Percentiles rank a stretch among this genome's conserved stretches.
phyloP scores from a whole-genome alignment of 768 basidiomycete species.

The Serpula lacrymans region DNA sequence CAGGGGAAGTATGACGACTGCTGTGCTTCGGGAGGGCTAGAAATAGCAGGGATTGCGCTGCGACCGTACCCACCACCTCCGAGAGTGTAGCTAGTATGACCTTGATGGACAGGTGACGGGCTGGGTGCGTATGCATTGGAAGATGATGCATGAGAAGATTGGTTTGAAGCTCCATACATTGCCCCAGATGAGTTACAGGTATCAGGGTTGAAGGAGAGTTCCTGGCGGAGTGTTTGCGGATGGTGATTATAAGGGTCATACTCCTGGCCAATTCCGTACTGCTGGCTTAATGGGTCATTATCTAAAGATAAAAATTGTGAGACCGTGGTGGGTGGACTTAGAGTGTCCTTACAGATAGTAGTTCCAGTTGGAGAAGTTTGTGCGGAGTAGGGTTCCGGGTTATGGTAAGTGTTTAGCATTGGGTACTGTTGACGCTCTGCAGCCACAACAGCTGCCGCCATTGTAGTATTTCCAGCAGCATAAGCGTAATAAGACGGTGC shows the following conservation, averaged over 20 bases:
- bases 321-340: too few relatives aligned
- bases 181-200: slow-evolving; percentile 35
- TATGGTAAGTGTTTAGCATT: slow-evolving; percentile 17
- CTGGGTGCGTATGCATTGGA: slow-evolving; percentile 9
- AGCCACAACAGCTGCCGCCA: slow-evolving; percentile 8
- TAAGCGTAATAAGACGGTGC: slow-evolving; percentile 26
- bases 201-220: slow-evolving; percentile 31
- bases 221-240: slow-evolving; percentile 24
- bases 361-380: slow-evolving; percentile 39
- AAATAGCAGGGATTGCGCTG: slow-evolving; percentile 39
- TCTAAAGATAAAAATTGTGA: too few relatives aligned
- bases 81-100: slow-evolving; percentile 53
- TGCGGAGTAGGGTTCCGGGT: slow-evolving; percentile 24
- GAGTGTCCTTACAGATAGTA: slow-evolving; percentile 56
- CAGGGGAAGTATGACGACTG: slow-evolving; percentile 15
- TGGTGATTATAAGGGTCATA: slow-evolving; percentile 49
- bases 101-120: slow-evolving; percentile 18
- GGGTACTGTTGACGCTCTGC: slow-evolving; percentile 18
- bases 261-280: slow-evolving; percentile 43
- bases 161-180: slow-evolving; percentile 11
- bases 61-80: slow-evolving; percentile 55
- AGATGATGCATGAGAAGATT: slow-evolving; percentile 13
- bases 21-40: slow-evolving; percentile 13
- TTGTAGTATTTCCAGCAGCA: slow-evolving; percentile 26
- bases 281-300: slow-evolving; percentile 49